Evolutionary conservation across 164 flowering plant species (phyloP).

Genomic region (Piper longum): DNA sequence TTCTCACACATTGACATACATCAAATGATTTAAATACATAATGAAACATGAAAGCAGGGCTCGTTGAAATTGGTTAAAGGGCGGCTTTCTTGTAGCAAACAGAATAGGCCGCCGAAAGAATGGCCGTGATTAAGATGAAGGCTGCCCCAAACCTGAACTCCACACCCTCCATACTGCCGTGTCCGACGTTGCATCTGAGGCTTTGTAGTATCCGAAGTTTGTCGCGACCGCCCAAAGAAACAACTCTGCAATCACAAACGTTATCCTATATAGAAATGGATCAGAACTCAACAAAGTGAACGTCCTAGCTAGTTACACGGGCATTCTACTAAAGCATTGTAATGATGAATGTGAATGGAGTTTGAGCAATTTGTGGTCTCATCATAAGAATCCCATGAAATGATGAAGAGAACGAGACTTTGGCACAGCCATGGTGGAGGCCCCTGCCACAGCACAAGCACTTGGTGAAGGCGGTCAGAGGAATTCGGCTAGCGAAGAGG

Average conservation of each 20-base stretch:
- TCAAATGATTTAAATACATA: no score
- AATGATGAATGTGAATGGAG: neutral
- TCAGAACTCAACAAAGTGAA: neutral
- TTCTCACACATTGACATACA: no score
- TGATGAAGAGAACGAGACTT: neutral
- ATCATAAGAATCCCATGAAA: neutral
- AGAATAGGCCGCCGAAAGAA: no score
- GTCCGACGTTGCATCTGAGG: neutral
- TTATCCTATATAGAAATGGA: slow-evolving; percentile 4
- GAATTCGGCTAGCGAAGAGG: slow-evolving; percentile 47
- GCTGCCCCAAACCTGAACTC: neutral
- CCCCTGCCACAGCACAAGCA: slow-evolving; percentile 86
- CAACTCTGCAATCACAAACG: neutral
- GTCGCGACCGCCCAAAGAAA: neutral
- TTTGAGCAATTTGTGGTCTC: neutral
- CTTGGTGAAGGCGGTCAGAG: slow-evolving; percentile 55
- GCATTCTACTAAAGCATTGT: neutral
- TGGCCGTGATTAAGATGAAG: neutral
- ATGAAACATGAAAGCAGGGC: no score
- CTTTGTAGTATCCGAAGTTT: neutral
- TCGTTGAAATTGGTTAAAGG: neutral
- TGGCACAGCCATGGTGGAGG: neutral
- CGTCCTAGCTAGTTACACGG: neutral
- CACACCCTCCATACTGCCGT: neutral
- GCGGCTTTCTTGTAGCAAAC: slow-evolving; percentile 40